A percentile compares a stretch with the other conserved stretches of the same genome.
These are phyloP conservation scores for Geotrichum ghanense DNA, from an alignment of 805 yeast genomes.

Conservation along the genomic window DNA sequence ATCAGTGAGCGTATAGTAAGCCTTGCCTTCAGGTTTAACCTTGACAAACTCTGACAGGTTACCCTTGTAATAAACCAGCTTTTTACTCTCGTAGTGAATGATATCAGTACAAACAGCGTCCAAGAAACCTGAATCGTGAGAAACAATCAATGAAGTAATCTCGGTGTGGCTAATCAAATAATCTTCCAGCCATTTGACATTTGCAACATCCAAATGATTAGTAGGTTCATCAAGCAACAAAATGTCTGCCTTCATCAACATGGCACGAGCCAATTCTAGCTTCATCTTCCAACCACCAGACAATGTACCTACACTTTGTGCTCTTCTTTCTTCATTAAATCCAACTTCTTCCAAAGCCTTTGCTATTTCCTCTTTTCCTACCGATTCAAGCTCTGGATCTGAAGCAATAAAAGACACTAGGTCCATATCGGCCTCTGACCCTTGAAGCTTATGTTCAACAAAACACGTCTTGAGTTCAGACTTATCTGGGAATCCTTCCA, in stretches of 20 bases:
- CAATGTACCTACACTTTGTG: constrained; percentile 83
- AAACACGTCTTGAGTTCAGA: constrained; percentile 83
- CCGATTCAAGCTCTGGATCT: constrained; percentile 66
- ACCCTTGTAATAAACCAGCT: constrained; percentile 91
- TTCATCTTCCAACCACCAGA: constrained; percentile 99
- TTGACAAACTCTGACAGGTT: constrained; percentile 86
- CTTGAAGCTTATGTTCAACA: constrained; percentile 94
- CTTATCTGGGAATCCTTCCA: constrained; percentile 94
- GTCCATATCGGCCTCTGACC: constrained; percentile 85
- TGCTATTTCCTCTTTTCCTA: constrained; percentile 60
- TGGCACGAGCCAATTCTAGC: constrained; percentile 92
- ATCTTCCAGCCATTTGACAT: constrained; percentile 89
- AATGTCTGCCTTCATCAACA: constrained; percentile 95
- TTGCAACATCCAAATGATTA: constrained; percentile 89
- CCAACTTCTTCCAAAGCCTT: constrained; percentile 76
- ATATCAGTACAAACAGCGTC: constrained; percentile 95
- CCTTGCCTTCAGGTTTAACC: constrained; percentile 90
- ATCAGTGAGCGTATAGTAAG: constrained; percentile 92
- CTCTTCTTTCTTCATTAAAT: constrained; percentile 79
- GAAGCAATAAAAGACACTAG: constrained; percentile 77
- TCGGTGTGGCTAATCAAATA: constrained; percentile 72
- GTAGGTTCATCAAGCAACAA: constrained; percentile 95
- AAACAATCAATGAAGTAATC: constrained; percentile 88
- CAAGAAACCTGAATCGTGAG: constrained; percentile 95
- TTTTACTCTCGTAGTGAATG: constrained; percentile 91